These are phyloP conservation scores for Trypanosoma vivax DNA, from an alignment of 208 protist genomes.

Conservation along the genomic window DNA sequence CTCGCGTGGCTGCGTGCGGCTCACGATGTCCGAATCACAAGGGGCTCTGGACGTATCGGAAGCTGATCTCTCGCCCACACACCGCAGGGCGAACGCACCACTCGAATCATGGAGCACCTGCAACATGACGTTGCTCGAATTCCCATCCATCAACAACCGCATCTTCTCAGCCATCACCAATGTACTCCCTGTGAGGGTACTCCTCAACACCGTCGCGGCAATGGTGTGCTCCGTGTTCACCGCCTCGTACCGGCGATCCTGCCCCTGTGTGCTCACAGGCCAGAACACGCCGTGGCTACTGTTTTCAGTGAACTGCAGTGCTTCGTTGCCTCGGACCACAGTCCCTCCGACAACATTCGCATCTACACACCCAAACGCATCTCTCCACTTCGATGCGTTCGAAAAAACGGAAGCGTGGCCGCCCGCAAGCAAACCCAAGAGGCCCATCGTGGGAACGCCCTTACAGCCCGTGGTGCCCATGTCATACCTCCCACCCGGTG, in stretches of 20 bases:
- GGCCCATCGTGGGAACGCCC: neutral
- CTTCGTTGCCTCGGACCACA: neutral
- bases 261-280: constrained; percentile 10
- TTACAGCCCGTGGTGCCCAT: neutral
- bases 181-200: neutral
- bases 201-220: neutral
- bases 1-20: no score
- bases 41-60: no score
- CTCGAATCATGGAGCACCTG: no score
- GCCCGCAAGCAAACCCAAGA: neutral
- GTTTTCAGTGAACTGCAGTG: neutral
- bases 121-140: no score
- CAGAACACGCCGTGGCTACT: neutral
- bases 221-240: neutral
- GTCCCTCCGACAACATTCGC: neutral
- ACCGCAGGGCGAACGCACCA: no score
- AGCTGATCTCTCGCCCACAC: no score
- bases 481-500: neutral
- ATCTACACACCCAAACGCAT: constrained; percentile 2
- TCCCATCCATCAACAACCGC: no score
- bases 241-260: constrained; percentile 9
- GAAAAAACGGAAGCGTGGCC: no score
- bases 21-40: no score
- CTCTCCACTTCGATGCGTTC: neutral
- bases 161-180: neutral